These are phyloP conservation scores for Phytophthora macrochlamydospora DNA, from an alignment of 352 stramenopile genomes.

Conservation along the genomic window DNA sequence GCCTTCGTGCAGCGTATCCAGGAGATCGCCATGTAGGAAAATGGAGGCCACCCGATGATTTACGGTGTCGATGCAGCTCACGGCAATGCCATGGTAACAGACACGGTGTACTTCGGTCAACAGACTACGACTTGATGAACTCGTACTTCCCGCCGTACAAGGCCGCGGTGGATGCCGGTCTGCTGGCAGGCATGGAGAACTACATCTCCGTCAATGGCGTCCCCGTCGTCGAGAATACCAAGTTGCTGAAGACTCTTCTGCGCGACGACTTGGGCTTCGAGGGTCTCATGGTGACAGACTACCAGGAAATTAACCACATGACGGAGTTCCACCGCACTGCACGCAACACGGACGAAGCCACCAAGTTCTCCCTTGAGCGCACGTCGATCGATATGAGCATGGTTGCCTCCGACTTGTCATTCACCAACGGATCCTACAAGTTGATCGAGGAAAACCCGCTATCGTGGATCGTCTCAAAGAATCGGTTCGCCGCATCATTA, in stretches of 20 bases:
- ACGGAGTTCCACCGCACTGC: slow-evolving; percentile 51
- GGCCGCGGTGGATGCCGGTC: slow-evolving; percentile 61
- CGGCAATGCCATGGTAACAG: slow-evolving; percentile 80
- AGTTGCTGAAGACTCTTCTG: slow-evolving; percentile 74
- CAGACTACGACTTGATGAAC: slow-evolving; percentile 57
- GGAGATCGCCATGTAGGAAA: slow-evolving; percentile 52
- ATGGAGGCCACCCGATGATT: slow-evolving; percentile 50
- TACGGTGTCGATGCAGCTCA: slow-evolving; percentile 90
- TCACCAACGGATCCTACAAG: slow-evolving; percentile 38
- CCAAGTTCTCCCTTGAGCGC: slow-evolving; percentile 62
- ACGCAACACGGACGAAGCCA: slow-evolving; percentile 40
- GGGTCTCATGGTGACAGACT: slow-evolving; percentile 90
- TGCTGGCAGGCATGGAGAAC: slow-evolving; percentile 88
- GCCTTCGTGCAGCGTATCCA: slow-evolving; percentile 69
- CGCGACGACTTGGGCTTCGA: slow-evolving; percentile 80
- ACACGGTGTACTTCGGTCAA: slow-evolving; percentile 63
- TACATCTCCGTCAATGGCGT: slow-evolving; percentile 91
- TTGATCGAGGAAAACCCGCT: slow-evolving; percentile 35
- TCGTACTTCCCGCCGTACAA: slow-evolving; percentile 76
- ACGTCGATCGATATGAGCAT: slow-evolving; percentile 92
- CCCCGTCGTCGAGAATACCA: slow-evolving; percentile 75
- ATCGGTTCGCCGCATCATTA: slow-evolving; percentile 63
- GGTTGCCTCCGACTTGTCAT: slow-evolving; percentile 49
- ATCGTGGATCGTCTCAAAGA: slow-evolving; percentile 46
- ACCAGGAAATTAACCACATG: slow-evolving; percentile 89